phyloP scores from a whole-genome alignment of 2,329 filamentous ascomycete species.

The Neobulgaria alba region DNA sequence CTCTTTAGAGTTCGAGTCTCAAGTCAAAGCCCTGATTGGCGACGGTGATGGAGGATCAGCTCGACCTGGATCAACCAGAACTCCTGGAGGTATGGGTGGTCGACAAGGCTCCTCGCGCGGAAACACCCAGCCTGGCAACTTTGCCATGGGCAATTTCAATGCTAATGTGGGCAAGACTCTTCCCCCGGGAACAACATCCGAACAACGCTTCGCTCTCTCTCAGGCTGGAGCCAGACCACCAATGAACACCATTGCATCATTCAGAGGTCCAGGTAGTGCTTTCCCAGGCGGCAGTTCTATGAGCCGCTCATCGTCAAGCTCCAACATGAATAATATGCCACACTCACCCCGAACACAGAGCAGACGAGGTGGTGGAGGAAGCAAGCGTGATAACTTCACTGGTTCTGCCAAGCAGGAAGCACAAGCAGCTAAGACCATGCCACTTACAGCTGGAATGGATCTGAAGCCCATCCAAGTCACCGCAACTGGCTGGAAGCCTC shows the following conservation, averaged over 20 bases:
- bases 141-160: slow-evolving; percentile 65
- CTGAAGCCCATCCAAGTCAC: slow-evolving; percentile 71
- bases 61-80: slow-evolving; percentile 52
- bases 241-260: slow-evolving; percentile 47
- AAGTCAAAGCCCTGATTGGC: slow-evolving; percentile 79
- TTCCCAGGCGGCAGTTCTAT: slow-evolving; percentile 57
- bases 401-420: slow-evolving; percentile 46
- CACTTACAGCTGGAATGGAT: slow-evolving; percentile 74
- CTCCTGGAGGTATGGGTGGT: slow-evolving; percentile 41
- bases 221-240: slow-evolving; percentile 42
- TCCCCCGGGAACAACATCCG: slow-evolving; percentile 68
- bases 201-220: slow-evolving; percentile 63
- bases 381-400: slow-evolving; percentile 47
- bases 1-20: slow-evolving; percentile 83
- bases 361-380: slow-evolving; percentile 54
- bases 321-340: slow-evolving; percentile 49
- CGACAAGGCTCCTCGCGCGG: slow-evolving; percentile 41
- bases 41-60: slow-evolving; percentile 58
- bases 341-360: slow-evolving; percentile 60
- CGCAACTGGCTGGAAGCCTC: slow-evolving; percentile 81
- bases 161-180: slow-evolving; percentile 49
- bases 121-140: slow-evolving; percentile 40
- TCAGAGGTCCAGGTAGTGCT: slow-evolving; percentile 51
- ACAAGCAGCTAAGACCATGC: slow-evolving; percentile 78
- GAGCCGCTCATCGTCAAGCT: slow-evolving; percentile 55